Percentiles rank a stretch among this genome's conserved stretches.
These are phyloP conservation scores for Aspergillus brasiliensis DNA, from an alignment of 2,329 filamentous ascomycete species.

Conservation along the genomic window DNA sequence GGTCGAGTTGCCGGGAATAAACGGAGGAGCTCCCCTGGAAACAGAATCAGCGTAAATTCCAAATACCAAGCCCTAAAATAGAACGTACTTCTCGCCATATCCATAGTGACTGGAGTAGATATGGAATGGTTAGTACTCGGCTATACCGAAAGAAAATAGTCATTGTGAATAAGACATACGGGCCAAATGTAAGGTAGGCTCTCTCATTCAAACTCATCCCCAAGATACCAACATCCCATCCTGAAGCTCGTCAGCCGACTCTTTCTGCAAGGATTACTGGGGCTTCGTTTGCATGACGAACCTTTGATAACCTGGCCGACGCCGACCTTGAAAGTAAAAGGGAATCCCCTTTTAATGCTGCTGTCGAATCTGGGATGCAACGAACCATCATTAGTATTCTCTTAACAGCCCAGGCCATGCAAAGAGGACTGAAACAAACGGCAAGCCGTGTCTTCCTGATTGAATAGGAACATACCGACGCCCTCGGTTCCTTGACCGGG, in stretches of 20 bases:
- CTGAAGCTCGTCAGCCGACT: not conserved
- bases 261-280: not conserved
- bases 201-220: conserved; percentile 25
- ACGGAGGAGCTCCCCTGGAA: conserved; percentile 19
- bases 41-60: not conserved
- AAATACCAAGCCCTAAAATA: not conserved
- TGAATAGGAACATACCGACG: conserved; percentile 13
- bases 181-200: conserved; percentile 21
- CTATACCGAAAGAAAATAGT: not conserved
- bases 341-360: conserved; percentile 21
- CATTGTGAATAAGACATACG: conserved; percentile 12
- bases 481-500: conserved; percentile 21
- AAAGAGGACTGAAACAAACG: not conserved
- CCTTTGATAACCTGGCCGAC: conserved; percentile 23
- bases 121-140: not conserved
- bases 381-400: not conserved
- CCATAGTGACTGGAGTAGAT: conserved; percentile 15
- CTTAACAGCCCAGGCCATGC: too few species aligned
- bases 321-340: conserved; percentile 22
- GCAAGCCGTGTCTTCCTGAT: not conserved
- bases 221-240: conserved; percentile 22
- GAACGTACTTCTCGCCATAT: conserved; percentile 18
- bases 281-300: not conserved
- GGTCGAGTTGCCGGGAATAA: conserved; percentile 22
- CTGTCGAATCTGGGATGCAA: conserved; percentile 19